Evolutionary conservation across 768 basidiomycete genomes (phyloP), one percentile per base, ranked within the genome.

Genomic region (Lanmaoa pseudosensibilis): DNA sequence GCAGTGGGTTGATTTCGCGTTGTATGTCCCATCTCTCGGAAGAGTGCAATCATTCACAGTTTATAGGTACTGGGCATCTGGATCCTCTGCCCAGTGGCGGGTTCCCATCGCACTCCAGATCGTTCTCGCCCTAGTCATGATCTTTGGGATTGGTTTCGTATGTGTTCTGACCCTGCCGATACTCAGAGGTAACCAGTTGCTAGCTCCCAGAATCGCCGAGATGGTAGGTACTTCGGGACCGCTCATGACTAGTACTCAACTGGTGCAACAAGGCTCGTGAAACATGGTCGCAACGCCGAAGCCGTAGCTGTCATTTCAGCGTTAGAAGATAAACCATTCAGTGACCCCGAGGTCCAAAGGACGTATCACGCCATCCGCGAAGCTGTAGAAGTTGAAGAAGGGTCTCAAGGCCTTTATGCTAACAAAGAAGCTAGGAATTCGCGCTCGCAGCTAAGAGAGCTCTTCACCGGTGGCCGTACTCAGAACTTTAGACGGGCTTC

Each of bases 1-100:
- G 7, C 46, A 83, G 80, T 86, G 86, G 85, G 73, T 86, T 59
- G 84, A 85, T 62, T 84, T 87, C 51, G 84, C 81, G 21, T 69
- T 84, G 81, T 83, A 68, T 33, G 78, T 68, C 9, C 37, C 11
- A 32, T 33, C 12, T 23, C 19, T 46, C 16, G 16, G 6, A 32
- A 5, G 25, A 13, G 34, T 18, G 15, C 39, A 3, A 5, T 19
- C 9, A n/a, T 37, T 56, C 47, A 60, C 5, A 4, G 16, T 27
- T n/a, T 25, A 1, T 52, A 83, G 82, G 32, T 83, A 79, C 68
- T 86, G 78, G 80, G 75, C 75, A 7, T 73, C 72, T 39, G 73
- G 65, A 10, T 80, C 80, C 5, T 80, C 81, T 25, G 79, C 80
- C 0, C 82, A 84, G 66, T 87, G 85, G 85, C 74, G 85, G 57